Percentiles rank a stretch among this genome's conserved stretches.
Evolutionary conservation across 371 early-diverging fungal genomes (phyloP).

Genomic region (Actinomortierella ambigua): DNA sequence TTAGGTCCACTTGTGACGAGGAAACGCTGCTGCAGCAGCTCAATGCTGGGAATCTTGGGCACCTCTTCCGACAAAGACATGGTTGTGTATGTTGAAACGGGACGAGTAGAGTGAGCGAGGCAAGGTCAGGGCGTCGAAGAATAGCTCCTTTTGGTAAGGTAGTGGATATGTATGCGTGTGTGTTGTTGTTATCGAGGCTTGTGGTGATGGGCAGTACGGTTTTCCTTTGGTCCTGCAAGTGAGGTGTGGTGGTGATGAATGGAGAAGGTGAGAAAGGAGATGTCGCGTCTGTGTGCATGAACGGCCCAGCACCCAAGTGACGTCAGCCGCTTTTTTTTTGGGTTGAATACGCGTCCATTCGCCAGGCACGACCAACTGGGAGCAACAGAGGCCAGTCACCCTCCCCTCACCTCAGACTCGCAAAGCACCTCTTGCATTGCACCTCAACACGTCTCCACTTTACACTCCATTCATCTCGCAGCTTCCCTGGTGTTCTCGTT

Average conservation of each 20-base stretch:
- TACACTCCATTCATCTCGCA: no score
- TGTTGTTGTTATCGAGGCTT: neutral
- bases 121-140: constrained; percentile 5
- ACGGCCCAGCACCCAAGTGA: no score
- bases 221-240: neutral
- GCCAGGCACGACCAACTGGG: no score
- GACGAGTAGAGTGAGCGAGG: neutral
- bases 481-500: no score
- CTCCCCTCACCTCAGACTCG: neutral
- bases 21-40: constrained; percentile 75
- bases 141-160: no score
- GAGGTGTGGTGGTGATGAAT: no score
- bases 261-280: no score
- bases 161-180: neutral
- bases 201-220: constrained; percentile 1
- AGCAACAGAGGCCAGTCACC: no score
- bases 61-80: constrained; percentile 61
- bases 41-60: constrained; percentile 81
- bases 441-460: no score
- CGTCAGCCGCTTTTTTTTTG: no score
- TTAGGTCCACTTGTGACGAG: constrained; percentile 70
- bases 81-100: constrained; percentile 4
- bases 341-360: no score
- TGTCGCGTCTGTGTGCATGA: no score
- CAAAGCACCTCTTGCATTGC: neutral